phyloP scores from a whole-genome alignment of 1,139 yeast species.

The Geotrichum reessii region DNA sequence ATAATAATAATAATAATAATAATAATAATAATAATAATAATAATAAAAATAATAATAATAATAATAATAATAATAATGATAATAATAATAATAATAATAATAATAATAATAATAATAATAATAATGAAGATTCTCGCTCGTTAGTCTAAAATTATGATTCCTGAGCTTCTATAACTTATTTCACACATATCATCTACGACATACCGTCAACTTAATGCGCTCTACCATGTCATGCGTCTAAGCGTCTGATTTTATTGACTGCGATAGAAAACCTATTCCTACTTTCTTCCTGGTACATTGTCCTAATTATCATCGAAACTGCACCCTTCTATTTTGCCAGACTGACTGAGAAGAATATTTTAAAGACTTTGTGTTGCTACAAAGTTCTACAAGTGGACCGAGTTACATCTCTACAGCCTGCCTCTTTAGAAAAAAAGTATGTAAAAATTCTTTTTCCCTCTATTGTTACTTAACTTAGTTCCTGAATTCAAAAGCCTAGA shows the following conservation, averaged over 20 bases:
- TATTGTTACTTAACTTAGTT: not conserved
- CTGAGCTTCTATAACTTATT: not conserved
- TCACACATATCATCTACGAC: too few species aligned
- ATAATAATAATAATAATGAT: too few species aligned
- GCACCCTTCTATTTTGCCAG: not conserved
- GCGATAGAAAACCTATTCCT: not conserved
- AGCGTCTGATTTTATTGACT: not conserved
- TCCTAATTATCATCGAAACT: not conserved
- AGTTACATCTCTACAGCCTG: not conserved
- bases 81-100: too few species aligned
- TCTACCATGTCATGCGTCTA: not conserved
- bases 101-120: too few species aligned
- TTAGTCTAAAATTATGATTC: too few species aligned
- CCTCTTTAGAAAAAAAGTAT: not conserved
- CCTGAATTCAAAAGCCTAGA: not conserved
- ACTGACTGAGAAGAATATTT: not conserved
- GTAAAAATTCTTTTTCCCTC: not conserved
- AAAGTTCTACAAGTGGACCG: not conserved
- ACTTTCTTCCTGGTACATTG: not conserved
- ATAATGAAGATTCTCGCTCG: too few species aligned
- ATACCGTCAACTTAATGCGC: too few species aligned
- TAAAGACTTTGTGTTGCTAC: not conserved
- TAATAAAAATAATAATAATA: too few species aligned
- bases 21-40: too few species aligned
- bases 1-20: too few species aligned